Conservation (phyloP, 768 basidiomycete species). For the Boletus vermiculosoides region DNA sequence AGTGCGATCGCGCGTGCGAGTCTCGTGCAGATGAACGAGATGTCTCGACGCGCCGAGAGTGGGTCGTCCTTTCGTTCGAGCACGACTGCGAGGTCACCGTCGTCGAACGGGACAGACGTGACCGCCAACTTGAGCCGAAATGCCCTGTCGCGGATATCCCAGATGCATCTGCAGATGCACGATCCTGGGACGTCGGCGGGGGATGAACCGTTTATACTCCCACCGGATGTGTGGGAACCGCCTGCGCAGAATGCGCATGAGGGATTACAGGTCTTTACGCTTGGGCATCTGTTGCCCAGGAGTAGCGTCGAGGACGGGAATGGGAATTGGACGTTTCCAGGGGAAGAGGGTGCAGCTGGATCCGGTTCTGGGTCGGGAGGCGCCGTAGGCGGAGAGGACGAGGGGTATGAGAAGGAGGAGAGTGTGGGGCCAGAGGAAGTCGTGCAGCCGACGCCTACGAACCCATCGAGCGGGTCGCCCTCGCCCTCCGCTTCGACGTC, state of each 20-base stretch:
- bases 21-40: conserved; percentile 76
- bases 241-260: conserved; percentile 44
- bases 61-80: conserved; percentile 28
- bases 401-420: conserved; percentile 27
- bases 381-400: conserved; percentile 21
- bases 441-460: conserved; percentile 40
- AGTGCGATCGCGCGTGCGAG: conserved; percentile 61
- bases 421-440: conserved; percentile 37
- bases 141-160: conserved; percentile 49
- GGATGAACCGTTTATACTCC: conserved; percentile 30
- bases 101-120: conserved; percentile 18
- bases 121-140: conserved; percentile 36
- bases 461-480: conserved; percentile 17
- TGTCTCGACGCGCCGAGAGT: conserved; percentile 60
- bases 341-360: conserved; percentile 16
- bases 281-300: conserved; percentile 71
- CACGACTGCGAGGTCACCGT: conserved; percentile 15
- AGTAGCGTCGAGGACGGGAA: conserved; percentile 48
- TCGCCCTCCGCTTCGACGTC: conserved; percentile 15
- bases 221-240: conserved; percentile 26
- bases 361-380: conserved; percentile 15
- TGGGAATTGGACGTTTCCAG: conserved; percentile 63
- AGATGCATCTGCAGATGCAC: conserved; percentile 46
- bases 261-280: conserved; percentile 76
- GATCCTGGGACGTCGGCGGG: conserved; percentile 25